Evolutionary conservation across 345 rosid species (phyloP).

Genomic region (Fremontodendron californicum): DNA sequence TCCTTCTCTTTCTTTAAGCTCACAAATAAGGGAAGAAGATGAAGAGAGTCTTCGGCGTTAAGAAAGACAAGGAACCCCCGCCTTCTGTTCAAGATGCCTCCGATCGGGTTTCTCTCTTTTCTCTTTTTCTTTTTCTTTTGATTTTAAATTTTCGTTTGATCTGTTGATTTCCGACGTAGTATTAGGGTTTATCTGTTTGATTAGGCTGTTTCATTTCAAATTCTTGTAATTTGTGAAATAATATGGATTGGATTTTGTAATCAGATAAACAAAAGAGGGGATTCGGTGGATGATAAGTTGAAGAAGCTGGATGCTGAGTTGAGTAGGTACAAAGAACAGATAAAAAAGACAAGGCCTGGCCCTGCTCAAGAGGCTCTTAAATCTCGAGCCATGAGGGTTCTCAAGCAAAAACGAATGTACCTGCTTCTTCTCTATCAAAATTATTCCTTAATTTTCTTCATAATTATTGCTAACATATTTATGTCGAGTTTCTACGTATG

Average conservation of each 20-base stretch:
- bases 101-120: slow-evolving; percentile 51
- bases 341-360: slow-evolving; percentile 87
- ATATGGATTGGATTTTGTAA: neutral
- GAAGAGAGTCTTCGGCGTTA: slow-evolving; percentile 83
- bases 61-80: slow-evolving; percentile 93
- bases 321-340: slow-evolving; percentile 69
- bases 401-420: slow-evolving; percentile 90
- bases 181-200: neutral
- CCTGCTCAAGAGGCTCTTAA: slow-evolving; percentile 69
- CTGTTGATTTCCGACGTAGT: neutral
- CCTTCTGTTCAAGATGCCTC: slow-evolving; percentile 82
- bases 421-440: neutral
- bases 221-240: neutral
- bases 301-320: slow-evolving; percentile 81
- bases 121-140: neutral
- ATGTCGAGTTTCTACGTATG: neutral
- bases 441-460: neutral
- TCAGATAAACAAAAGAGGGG: slow-evolving; percentile 88
- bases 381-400: slow-evolving; percentile 84
- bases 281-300: slow-evolving; percentile 82
- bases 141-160: neutral
- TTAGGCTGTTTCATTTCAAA: neutral
- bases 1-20: neutral
- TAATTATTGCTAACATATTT: neutral
- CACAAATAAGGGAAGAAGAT: slow-evolving; percentile 34